phyloP scores from a whole-genome alignment of 352 stramenopile species.

The Globisporangium parvum region DNA sequence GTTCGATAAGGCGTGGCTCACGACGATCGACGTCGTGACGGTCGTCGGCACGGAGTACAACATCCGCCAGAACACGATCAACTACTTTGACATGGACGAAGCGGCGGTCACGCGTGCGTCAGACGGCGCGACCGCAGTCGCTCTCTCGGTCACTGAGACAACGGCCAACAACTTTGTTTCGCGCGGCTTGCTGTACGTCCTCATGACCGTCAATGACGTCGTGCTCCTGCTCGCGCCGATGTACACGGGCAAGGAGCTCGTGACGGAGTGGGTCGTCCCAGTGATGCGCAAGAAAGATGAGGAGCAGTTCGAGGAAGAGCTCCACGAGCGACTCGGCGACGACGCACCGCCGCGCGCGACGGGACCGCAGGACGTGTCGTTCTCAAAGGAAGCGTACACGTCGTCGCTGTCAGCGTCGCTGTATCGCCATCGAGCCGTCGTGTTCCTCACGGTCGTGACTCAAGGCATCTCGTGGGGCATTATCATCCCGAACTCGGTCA shows the following conservation, averaged over 20 bases:
- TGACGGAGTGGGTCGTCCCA: constrained; percentile 12
- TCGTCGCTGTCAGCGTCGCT: constrained; percentile 27
- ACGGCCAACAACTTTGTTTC: constrained; percentile 21
- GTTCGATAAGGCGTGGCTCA: constrained; percentile 15
- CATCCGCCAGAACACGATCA: constrained; percentile 17
- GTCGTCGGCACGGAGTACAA: constrained; percentile 8
- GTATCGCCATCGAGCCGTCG: constrained; percentile 27
- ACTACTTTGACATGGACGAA: constrained; percentile 12
- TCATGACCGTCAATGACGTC: constrained; percentile 19
- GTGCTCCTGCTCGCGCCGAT: constrained; percentile 18
- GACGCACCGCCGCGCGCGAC: background rate
- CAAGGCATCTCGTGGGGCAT: constrained; percentile 48
- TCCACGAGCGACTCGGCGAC: background rate
- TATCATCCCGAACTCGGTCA: constrained; percentile 39
- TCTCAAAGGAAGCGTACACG: constrained; percentile 12
- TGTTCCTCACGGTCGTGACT: constrained; percentile 20
- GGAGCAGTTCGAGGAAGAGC: constrained; percentile 1
- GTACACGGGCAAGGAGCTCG: constrained; percentile 16
- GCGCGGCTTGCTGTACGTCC: constrained; percentile 16
- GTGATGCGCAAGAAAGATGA: constrained; percentile 15
- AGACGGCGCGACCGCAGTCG: background rate
- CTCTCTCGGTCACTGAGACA: constrained; percentile 6
- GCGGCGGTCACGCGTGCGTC: background rate
- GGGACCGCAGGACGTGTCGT: background rate
- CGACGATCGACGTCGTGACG: constrained; percentile 13